phyloP scores from a whole-genome alignment of 176 grass and related monocot genomes.

The Elymus sibiricus region DNA sequence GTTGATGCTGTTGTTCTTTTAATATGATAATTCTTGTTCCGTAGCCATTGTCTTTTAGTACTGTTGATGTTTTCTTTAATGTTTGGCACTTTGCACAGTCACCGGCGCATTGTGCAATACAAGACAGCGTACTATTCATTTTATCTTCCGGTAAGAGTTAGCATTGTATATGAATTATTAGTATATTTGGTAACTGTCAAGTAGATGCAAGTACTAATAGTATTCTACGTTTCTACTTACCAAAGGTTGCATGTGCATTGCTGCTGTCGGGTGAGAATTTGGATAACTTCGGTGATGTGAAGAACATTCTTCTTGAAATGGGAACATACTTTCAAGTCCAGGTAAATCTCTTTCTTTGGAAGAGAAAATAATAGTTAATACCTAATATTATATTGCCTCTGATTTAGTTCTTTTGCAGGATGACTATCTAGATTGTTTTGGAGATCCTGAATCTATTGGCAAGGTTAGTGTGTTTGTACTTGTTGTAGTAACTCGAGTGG shows the following conservation, averaged over 20 bases:
- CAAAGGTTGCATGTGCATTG: slow-evolving; percentile 92
- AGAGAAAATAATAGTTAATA: not conserved
- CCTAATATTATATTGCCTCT: slow-evolving; percentile 8
- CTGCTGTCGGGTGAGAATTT: slow-evolving; percentile 80
- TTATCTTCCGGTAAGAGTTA: slow-evolving; percentile 79
- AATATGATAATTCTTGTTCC: not conserved
- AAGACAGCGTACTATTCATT: slow-evolving; percentile 99
- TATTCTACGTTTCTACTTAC: slow-evolving; percentile 23
- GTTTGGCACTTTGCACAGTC: slow-evolving; percentile 46
- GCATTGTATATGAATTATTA: not conserved
- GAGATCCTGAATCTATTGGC: slow-evolving; percentile 88
- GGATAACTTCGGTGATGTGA: slow-evolving; percentile 77
- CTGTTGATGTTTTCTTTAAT: slow-evolving; percentile 30
- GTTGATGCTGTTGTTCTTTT: not conserved
- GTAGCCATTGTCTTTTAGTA: not conserved
- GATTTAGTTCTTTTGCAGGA: slow-evolving; percentile 55
- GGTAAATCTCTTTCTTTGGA: slow-evolving; percentile 31
- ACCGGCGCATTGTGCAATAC: slow-evolving; percentile 90
- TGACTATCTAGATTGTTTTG: slow-evolving; percentile 98
- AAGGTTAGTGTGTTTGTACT: slow-evolving; percentile 47
- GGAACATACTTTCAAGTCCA: slow-evolving; percentile 98
- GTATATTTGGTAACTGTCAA: not conserved
- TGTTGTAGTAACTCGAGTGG: not conserved
- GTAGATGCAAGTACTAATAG: not conserved
- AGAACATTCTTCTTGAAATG: slow-evolving; percentile 96